A percentile compares a stretch with the other conserved stretches of the same genome.
Evolutionary conservation across 352 stramenopile genomes (phyloP).

Genomic region (Blastocystis sp.): DNA sequence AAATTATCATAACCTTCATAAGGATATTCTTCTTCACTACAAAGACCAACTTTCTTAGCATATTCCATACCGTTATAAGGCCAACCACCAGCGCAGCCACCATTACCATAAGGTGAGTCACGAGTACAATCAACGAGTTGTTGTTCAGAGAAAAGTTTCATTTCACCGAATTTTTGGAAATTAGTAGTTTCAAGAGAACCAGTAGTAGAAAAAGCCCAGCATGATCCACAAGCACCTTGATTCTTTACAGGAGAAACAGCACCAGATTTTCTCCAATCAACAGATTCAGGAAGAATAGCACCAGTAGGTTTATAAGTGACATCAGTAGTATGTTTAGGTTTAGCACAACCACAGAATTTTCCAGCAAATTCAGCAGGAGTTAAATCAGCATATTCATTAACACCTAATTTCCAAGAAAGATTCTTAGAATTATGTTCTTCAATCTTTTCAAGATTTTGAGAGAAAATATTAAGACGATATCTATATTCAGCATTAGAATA

Average conservation of each 20-base stretch:
- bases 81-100: slow-evolving; percentile 66
- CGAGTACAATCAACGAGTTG: slow-evolving; percentile 69
- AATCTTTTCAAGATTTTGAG: slow-evolving; percentile 41
- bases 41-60: slow-evolving; percentile 59
- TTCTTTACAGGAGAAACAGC: slow-evolving; percentile 71
- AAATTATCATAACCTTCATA: slow-evolving; percentile 49
- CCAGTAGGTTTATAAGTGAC: not conserved
- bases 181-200: slow-evolving; percentile 66
- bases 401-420: slow-evolving; percentile 39
- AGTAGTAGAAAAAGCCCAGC: slow-evolving; percentile 78
- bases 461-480: slow-evolving; percentile 39
- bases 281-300: slow-evolving; percentile 36
- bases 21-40: slow-evolving; percentile 53
- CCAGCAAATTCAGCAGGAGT: slow-evolving; percentile 43
- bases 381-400: slow-evolving; percentile 47
- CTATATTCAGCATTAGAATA: slow-evolving; percentile 38
- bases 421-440: slow-evolving; percentile 39
- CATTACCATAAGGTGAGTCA: slow-evolving; percentile 48
- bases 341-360: slow-evolving; percentile 41
- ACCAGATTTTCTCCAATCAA: slow-evolving; percentile 55
- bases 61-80: slow-evolving; percentile 70
- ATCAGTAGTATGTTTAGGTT: slow-evolving; percentile 13
- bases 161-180: slow-evolving; percentile 54
- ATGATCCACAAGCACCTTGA: slow-evolving; percentile 76
- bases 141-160: slow-evolving; percentile 62